Base-by-base conservation (phyloP, 495 filamentous ascomycete genomes). In the Penicillium roqueforti region DNA sequence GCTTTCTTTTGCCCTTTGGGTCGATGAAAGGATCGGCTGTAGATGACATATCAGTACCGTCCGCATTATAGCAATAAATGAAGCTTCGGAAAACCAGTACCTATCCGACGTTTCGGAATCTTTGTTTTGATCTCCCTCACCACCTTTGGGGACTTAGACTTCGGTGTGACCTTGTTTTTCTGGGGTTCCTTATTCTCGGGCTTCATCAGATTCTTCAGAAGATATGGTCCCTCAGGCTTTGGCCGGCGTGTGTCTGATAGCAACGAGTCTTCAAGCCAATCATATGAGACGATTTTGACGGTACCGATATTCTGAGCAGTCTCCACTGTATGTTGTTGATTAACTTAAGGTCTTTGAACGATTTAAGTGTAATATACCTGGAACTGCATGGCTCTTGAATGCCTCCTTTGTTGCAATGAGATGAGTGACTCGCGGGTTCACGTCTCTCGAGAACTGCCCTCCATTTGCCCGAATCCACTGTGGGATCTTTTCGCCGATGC, bases 201-300 rank as follows among this genome's bases (percentile, higher is more conserved):
- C 20, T 66, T 66, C 14, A 74, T 11, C 10, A 71, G 65, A 18
- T 65, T 70, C 56, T 74, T 59, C 46, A 74, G 67, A 3, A 78
- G 67, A 58, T 84, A 88, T 0, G 63, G 55, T 1, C 38, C 54
- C 53, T 80, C 82, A 0, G 63, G 60, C 57, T 66, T 68, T 0
- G 71, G 74, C 1, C 53, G 66, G 13, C 37, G 44, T 1, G 44
- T 42, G 28, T 62, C 63, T 3, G 57, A 54, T 18, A 71, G 56
- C 1, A 85, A 56, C 0, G 71, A 76, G 18, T 86, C 81, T 54
- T 80, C 76, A 2, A 87, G 65, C 84, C 84, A 88, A 60, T 87
- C 83, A 25, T 72, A 80, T 8, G 68, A 70, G 14, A 88, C 82
- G 25, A 88, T 81, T 4, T 74, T 70, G 53, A 83, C 61, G 4